Base-by-base conservation (phyloP, 2,329 filamentous ascomycete species). In the Coniochaeta sp. region DNA sequence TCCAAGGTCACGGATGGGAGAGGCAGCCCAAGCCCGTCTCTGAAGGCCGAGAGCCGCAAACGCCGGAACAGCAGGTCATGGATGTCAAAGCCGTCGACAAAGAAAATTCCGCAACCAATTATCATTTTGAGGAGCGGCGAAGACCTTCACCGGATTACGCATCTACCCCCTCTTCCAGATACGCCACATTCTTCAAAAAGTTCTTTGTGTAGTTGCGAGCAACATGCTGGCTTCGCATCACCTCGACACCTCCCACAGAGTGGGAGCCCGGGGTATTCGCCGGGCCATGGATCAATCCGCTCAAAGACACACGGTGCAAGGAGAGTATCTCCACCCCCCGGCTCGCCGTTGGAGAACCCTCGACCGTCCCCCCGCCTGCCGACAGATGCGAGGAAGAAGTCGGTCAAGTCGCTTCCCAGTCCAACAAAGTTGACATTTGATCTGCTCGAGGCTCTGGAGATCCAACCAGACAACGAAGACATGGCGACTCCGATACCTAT, bases 171-270 rank as follows among this genome's bases (percentile, higher is more conserved):
- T 54, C 67, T 76, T 19, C 72, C 73, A n/a, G 71, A 68, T 38
- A 70, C 67, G 40, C 67, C 67, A 28, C 65, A 65, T 50, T 66
- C 67, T 17, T 68, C 78, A 26, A 72, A 72, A 54, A 78, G 74
- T 63, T 81, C 79, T 68, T 75, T 80, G 66, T 77, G 74, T 65
- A 78, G 74, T 63, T 76, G 69, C 60, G 74, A 79, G 44, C 71
- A 69, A 63, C 70, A 74, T 65, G 66, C 59, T 22, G 64, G 60
- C 50, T 62, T 63, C 24, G 60, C 61, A 24, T 62, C 64, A 22
- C 61, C 65, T 26, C 63, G 65, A 28, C 32, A 36, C 26, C 61
- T 34, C 7, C 47, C 47, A n/a, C 47, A 24, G 26, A 24, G 47
- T 62, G 64, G 57, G 55, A 52, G 57, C 61, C 54, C 54, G 9